Base-by-base conservation (phyloP, 768 basidiomycete species). In the Lepiota subincarnata region DNA sequence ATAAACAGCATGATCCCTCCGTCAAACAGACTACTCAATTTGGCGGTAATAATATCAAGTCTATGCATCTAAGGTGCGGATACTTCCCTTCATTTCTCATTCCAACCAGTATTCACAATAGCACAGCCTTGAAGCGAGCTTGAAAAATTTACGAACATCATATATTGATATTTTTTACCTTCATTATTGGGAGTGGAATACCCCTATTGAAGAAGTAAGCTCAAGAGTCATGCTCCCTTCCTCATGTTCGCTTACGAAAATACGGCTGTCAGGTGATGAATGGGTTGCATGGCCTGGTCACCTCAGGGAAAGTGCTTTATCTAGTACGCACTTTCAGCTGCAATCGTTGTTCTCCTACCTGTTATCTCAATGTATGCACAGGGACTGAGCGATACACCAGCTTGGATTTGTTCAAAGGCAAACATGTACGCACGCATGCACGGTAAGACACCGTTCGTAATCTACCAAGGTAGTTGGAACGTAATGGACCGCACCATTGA, bases 181-280 rank as follows among this genome's bases (percentile, higher is more conserved):
- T 2, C 73, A 77, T 53, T 74, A 68, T 66, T 78, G 80, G 79
- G 81, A 83, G 58, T 80, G 68, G 56, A 63, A 70, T 11, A 79
- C 77, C 10, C 67, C 69, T 6, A 70, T 84, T 44, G 75, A 78
- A 58, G 82, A 86, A 64, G 65, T 83, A 31, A 28, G 26, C n/a
- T 28, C 26, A 7, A 28, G 4, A 7, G 3, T 28, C 4, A 28
- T 28, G 3, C 26, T 7, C 26, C 26, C 7, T 7, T 28, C 26
- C 4, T 28, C 26, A 7, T 4, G 26, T 28, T 28, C 26, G 26
- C 26, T 28, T 7, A 28, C 26, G 4, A 28, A 28, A 3, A 7
- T 7, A 3, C 26, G 4, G 7, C 26, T n/a, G n/a, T 28, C 26
- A 28, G 26, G 26, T 28, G 26, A 82, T 84, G 80, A 70, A 75